phyloP scores from a whole-genome alignment of 1,284 basidiomycete genomes.

The Porodaedalea pini region DNA sequence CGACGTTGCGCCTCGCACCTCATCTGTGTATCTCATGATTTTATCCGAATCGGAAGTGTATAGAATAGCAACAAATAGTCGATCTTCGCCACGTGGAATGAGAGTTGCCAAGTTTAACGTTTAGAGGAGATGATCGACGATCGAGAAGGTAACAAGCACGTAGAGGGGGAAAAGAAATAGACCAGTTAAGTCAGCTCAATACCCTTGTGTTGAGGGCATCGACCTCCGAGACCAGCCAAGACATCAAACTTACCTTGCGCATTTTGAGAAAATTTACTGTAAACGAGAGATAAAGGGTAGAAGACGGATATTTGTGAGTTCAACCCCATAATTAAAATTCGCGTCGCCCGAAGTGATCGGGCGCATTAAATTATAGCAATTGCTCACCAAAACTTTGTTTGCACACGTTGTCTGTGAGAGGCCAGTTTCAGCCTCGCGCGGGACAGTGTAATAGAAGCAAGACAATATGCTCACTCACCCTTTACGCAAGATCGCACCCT shows the following conservation, averaged over 20 bases:
- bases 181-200: not conserved
- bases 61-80: constrained; percentile 70
- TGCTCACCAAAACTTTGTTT: constrained; percentile 72
- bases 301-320: constrained; percentile 19
- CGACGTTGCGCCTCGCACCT: constrained; percentile 37
- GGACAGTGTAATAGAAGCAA: constrained; percentile 17
- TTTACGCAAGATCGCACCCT: constrained; percentile 79
- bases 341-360: constrained; percentile 20
- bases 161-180: not conserved
- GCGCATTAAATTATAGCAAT: constrained; percentile 7
- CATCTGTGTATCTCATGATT: constrained; percentile 77
- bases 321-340: constrained; percentile 24
- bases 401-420: constrained; percentile 59
- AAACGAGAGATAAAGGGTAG: constrained; percentile 20
- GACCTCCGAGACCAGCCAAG: not conserved
- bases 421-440: constrained; percentile 2
- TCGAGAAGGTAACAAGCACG: not conserved
- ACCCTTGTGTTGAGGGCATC: not conserved
- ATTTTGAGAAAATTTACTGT: constrained; percentile 70
- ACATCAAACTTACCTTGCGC: constrained; percentile 47
- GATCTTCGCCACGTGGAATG: constrained; percentile 44
- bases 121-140: constrained; percentile 14
- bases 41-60: constrained; percentile 71
- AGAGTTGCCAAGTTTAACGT: constrained; percentile 4
- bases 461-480: constrained; percentile 44